phyloP scores from a whole-genome alignment of 768 basidiomycete genomes.

The Boletellus emodensis region DNA sequence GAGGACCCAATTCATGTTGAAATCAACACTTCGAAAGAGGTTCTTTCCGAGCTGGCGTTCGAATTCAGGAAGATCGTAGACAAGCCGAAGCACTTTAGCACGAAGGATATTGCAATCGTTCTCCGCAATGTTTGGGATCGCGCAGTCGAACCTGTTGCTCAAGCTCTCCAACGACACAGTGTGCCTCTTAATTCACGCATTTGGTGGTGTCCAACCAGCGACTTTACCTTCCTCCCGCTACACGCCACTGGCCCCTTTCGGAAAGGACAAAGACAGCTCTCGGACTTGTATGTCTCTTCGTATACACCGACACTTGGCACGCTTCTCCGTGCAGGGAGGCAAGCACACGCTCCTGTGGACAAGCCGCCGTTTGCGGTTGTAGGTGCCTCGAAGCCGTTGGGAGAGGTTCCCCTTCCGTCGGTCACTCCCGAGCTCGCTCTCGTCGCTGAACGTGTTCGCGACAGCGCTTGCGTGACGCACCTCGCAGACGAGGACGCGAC shows the following conservation, averaged over 20 bases:
- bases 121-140: constrained; percentile 6
- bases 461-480: not conserved
- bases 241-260: constrained; percentile 33
- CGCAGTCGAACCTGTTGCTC: constrained; percentile 1
- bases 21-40: not conserved
- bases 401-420: not conserved
- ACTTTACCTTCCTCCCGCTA: constrained; percentile 30
- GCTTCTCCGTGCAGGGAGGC: not conserved
- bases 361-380: not conserved
- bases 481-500: not conserved
- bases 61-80: not conserved
- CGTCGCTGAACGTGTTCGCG: not conserved
- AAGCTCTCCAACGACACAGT: not conserved
- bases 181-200: not conserved
- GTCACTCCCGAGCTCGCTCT: not conserved
- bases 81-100: not conserved
- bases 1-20: not conserved
- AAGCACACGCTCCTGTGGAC: not conserved
- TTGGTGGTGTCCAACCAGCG: constrained; percentile 12
- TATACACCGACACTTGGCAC: constrained; percentile 10
- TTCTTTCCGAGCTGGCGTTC: not conserved
- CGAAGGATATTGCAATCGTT: not conserved
- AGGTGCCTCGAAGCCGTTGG: not conserved
- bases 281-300: constrained; percentile 12
- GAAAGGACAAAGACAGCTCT: not conserved